phyloP scores from a whole-genome alignment of 192 early-diverging fungal genomes.

The Spizellomyces punctatus region DNA sequence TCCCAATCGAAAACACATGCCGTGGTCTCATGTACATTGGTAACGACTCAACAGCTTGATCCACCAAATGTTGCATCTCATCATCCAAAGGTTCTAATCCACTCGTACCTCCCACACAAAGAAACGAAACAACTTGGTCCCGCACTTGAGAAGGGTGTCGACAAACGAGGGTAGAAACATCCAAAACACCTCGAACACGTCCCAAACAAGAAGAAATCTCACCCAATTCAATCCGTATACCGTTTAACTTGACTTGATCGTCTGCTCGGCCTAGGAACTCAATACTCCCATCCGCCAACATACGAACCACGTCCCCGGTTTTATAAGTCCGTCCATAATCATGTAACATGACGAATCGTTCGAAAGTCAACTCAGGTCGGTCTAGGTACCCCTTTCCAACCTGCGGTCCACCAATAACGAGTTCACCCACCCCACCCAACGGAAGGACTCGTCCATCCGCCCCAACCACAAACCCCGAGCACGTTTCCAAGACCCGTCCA shows the following conservation, averaged over 20 bases:
- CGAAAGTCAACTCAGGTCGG: constrained; percentile 39
- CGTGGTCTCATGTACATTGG: constrained; percentile 19
- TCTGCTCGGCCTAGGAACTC: constrained; percentile 34
- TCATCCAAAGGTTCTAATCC: not conserved
- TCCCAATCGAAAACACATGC: constrained; percentile 7
- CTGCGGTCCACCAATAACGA: constrained; percentile 42
- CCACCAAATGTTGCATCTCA: not conserved
- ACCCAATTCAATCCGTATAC: constrained; percentile 34
- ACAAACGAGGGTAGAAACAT: constrained; percentile 3
- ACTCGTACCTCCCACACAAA: constrained; percentile 4
- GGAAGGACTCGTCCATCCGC: constrained; percentile 22
- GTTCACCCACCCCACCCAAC: constrained; percentile 44
- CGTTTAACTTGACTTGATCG: constrained; percentile 37
- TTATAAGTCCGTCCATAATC: constrained; percentile 25
- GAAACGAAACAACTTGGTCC: constrained; percentile 5
- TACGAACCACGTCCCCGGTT: constrained; percentile 35
- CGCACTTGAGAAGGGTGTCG: constrained; percentile 1
- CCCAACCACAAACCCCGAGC: constrained; percentile 19
- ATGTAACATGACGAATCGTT: constrained; percentile 32
- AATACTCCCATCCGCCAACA: constrained; percentile 28
- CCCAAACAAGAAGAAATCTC: constrained; percentile 16
- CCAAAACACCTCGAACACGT: not conserved
- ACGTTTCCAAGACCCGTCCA: constrained; percentile 18
- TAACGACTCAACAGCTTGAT: not conserved
- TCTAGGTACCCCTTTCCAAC: constrained; percentile 47